Evolutionary conservation across 176 grass and related monocot species (phyloP).

Genomic region (Eragrostis nindensis): DNA sequence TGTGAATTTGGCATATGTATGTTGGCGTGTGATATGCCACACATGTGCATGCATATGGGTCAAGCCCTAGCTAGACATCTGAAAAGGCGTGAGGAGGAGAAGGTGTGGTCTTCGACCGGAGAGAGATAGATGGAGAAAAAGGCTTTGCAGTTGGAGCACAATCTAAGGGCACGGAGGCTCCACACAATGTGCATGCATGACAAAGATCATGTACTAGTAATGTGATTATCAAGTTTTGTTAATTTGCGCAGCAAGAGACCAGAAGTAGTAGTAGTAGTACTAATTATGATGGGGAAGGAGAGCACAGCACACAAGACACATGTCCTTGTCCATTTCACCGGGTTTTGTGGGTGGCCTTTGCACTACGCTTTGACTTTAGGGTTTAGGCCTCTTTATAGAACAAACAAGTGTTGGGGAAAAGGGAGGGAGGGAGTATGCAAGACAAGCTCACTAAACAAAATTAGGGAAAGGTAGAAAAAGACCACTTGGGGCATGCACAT

Average conservation of each 20-base stretch:
- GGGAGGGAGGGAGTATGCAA: constrained; percentile 1
- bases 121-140: neutral
- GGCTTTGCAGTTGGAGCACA: constrained; percentile 25
- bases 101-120: constrained; percentile 40
- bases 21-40: constrained; percentile 44
- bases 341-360: constrained; percentile 76
- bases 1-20: constrained; percentile 57
- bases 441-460: constrained; percentile 37
- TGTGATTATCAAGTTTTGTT: constrained; percentile 26
- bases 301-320: constrained; percentile 72
- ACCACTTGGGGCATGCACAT: constrained; percentile 56
- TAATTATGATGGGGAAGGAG: constrained; percentile 48
- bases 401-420: constrained; percentile 37
- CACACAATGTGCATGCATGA: constrained; percentile 34
- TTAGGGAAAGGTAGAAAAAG: constrained; percentile 60
- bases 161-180: constrained; percentile 50
- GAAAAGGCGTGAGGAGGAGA: constrained; percentile 79
- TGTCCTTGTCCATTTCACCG: constrained; percentile 78
- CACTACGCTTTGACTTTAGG: constrained; percentile 74
- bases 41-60: constrained; percentile 2
- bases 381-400: constrained; percentile 41
- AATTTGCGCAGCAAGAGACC: constrained; percentile 40
- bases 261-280: constrained; percentile 36
- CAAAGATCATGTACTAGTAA: constrained; percentile 39
- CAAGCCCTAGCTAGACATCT: constrained; percentile 66